Conservation (phyloP, 1,284 basidiomycete species). For the Anthracocystis walkeri region DNA sequence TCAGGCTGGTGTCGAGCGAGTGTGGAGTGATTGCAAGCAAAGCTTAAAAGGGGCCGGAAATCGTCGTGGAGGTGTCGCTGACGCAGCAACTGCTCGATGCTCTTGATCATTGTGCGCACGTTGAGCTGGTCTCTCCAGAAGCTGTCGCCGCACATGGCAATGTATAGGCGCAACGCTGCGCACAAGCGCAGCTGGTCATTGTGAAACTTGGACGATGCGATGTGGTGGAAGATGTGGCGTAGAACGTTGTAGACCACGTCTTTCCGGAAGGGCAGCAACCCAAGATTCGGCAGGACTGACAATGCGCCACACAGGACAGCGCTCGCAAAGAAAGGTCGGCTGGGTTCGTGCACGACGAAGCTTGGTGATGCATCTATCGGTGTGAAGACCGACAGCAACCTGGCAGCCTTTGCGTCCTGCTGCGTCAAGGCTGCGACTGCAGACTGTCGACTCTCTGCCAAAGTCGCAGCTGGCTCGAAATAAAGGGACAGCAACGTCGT, state of each 20-base stretch:
- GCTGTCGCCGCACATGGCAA: constrained; percentile 42
- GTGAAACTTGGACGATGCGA: constrained; percentile 80
- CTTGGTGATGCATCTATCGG: neutral
- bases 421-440: constrained; percentile 11
- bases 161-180: constrained; percentile 74
- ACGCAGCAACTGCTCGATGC: constrained; percentile 76
- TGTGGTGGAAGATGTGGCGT: constrained; percentile 78
- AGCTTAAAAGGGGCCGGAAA: constrained; percentile 78
- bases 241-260: constrained; percentile 48
- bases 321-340: constrained; percentile 39
- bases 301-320: constrained; percentile 26
- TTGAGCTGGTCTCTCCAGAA: constrained; percentile 46
- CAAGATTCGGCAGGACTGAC: constrained; percentile 10
- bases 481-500: constrained; percentile 26
- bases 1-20: constrained; percentile 15
- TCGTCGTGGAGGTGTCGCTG: constrained; percentile 78
- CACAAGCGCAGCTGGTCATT: constrained; percentile 86
- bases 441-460: constrained; percentile 12
- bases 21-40: constrained; percentile 31
- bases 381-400: constrained; percentile 19
- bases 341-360: constrained; percentile 42
- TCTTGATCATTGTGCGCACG: constrained; percentile 75
- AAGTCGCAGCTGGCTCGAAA: constrained; percentile 19
- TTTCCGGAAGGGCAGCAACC: constrained; percentile 19
- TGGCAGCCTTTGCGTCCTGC: constrained; percentile 9